Evolutionary conservation across 1,139 yeast genomes (phyloP).

Genomic region (Meyerozyma athensensis): DNA sequence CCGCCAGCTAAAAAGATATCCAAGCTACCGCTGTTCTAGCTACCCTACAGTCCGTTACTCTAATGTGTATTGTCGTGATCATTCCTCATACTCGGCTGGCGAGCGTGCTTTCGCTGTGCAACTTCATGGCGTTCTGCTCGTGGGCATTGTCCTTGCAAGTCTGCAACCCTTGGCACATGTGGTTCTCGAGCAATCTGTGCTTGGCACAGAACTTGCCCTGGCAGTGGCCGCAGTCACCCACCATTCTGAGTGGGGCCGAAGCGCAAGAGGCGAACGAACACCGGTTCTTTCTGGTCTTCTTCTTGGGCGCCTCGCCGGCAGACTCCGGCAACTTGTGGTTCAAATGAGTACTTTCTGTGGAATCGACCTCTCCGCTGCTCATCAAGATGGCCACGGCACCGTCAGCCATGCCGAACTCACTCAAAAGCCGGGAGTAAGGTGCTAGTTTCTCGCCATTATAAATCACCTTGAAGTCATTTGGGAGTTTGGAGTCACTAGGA

Average conservation of each 20-base stretch:
- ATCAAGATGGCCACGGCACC: slow-evolving; percentile 41
- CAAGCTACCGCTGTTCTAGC: too few species aligned
- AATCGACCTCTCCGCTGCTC: slow-evolving; percentile 30
- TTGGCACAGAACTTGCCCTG: slow-evolving; percentile 84
- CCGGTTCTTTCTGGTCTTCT: slow-evolving; percentile 50
- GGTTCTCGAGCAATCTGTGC: slow-evolving; percentile 84
- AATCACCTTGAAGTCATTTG: slow-evolving; percentile 45
- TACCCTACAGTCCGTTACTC: too few species aligned
- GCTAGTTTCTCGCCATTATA: slow-evolving; percentile 48
- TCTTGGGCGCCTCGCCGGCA: slow-evolving; percentile 13
- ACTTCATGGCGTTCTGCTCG: slow-evolving; percentile 27
- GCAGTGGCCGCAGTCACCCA: slow-evolving; percentile 85
- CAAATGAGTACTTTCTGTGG: slow-evolving; percentile 13
- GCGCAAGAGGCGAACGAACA: slow-evolving; percentile 63
- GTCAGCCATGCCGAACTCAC: slow-evolving; percentile 19
- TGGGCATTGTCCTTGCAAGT: slow-evolving; percentile 79
- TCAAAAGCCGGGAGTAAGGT: slow-evolving; percentile 23
- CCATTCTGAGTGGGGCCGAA: slow-evolving; percentile 71
- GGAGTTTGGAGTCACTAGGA: slow-evolving; percentile 29
- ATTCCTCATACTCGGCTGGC: slow-evolving; percentile 23
- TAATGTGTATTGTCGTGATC: not conserved
- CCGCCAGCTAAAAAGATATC: not conserved
- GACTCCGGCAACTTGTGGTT: slow-evolving; percentile 9
- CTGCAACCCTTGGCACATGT: slow-evolving; percentile 72
- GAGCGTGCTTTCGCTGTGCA: slow-evolving; percentile 42